These are phyloP conservation scores for Craspedostauros australis DNA, from an alignment of 108 stramenopile genomes.

Conservation along the genomic window DNA sequence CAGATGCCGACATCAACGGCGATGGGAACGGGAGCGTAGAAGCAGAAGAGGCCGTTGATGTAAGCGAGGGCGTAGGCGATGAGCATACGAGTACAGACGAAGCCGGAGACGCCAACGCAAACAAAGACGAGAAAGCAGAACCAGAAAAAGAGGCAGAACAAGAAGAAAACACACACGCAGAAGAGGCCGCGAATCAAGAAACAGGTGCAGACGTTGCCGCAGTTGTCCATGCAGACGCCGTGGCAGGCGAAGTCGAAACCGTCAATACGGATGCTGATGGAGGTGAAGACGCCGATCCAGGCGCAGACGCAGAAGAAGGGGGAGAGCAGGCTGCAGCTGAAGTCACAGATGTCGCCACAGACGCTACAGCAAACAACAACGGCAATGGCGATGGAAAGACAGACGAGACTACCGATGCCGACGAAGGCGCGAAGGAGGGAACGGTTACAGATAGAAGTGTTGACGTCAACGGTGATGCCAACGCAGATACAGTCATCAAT, in stretches of 20 bases:
- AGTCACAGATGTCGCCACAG: not conserved
- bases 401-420: not conserved
- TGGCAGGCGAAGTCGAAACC: not conserved
- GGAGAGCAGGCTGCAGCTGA: too few relatives aligned
- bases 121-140: not conserved
- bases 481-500: not conserved
- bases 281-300: not conserved
- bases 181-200: not conserved
- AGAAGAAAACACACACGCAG: not conserved
- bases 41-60: not conserved
- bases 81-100: too few relatives aligned
- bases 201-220: not conserved
- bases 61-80: too few relatives aligned
- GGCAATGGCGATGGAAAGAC: not conserved
- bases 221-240: not conserved
- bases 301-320: not conserved
- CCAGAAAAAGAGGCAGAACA: not conserved
- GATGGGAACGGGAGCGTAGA: not conserved
- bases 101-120: too few relatives aligned
- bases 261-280: not conserved
- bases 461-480: not conserved
- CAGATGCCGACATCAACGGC: not conserved
- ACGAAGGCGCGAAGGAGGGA: not conserved
- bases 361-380: not conserved
- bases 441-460: not conserved